phyloP scores from a whole-genome alignment of 768 basidiomycete species.

The Hortiboletus campestris region DNA sequence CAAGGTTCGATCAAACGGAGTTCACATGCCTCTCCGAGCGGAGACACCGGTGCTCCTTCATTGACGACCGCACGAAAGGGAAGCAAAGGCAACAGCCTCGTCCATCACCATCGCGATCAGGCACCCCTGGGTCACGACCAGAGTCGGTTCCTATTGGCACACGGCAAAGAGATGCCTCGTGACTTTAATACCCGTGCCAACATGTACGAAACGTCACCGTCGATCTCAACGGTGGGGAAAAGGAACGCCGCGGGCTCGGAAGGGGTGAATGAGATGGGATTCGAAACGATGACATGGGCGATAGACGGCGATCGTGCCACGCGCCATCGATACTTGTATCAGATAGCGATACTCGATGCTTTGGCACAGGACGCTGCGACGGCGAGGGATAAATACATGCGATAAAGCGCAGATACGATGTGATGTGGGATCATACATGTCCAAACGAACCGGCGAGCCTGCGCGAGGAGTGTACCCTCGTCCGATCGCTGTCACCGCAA shows the following conservation, averaged over 20 bases:
- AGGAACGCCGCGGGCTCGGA: background rate
- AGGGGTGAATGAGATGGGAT: background rate
- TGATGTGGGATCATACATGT: background rate
- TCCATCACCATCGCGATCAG: slow-evolving; percentile 20
- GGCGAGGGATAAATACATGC: background rate
- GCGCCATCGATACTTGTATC: background rate
- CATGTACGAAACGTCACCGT: background rate
- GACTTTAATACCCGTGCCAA: slow-evolving; percentile 1
- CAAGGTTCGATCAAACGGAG: background rate
- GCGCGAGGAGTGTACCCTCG: background rate
- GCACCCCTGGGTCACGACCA: background rate
- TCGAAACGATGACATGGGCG: background rate
- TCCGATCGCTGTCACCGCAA: background rate
- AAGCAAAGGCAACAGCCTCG: background rate
- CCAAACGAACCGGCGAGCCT: background rate
- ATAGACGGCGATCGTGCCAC: background rate
- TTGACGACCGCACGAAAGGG: slow-evolving; percentile 6
- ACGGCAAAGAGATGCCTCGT: background rate
- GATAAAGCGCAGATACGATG: background rate
- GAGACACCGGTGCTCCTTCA: background rate
- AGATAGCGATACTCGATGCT: background rate
- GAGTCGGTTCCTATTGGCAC: background rate
- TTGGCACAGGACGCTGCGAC: background rate
- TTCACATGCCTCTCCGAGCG: background rate
- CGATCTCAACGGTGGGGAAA: background rate